Evolutionary conservation across 805 yeast genomes (phyloP).

Genomic region (Hanseniaspora taiwanica): DNA sequence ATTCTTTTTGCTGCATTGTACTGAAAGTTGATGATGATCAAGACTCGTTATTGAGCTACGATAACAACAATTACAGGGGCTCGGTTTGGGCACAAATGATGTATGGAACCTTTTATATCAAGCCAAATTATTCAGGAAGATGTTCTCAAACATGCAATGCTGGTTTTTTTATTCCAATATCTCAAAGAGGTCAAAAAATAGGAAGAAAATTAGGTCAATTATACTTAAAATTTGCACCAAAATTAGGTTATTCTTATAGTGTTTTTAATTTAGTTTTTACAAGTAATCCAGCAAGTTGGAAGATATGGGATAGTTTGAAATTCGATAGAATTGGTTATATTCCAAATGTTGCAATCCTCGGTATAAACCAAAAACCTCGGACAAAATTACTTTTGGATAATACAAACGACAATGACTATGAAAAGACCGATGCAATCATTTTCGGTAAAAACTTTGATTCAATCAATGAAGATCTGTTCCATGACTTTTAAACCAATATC

Average conservation of each 20-base stretch:
- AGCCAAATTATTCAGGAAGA: constrained; percentile 78
- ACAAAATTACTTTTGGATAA: too few species aligned
- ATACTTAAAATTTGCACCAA: constrained; percentile 62
- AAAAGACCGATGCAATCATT: constrained; percentile 47
- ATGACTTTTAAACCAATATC: constrained; percentile 9
- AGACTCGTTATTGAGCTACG: constrained; percentile 11
- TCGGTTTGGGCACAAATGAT: constrained; percentile 31
- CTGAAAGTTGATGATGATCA: constrained; percentile 32
- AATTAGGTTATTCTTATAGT: constrained; percentile 66
- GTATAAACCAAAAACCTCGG: constrained; percentile 38
- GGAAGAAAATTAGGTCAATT: constrained; percentile 59
- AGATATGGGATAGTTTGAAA: constrained; percentile 75
- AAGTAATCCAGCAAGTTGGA: constrained; percentile 60
- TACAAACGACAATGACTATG: constrained; percentile 1
- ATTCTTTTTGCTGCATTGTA: constrained; percentile 50
- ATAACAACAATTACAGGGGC: constrained; percentile 15
- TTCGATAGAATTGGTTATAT: constrained; percentile 68
- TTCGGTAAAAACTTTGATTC: constrained; percentile 50
- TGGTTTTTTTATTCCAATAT: constrained; percentile 60
- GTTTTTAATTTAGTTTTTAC: constrained; percentile 82
- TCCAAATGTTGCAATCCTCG: constrained; percentile 67
- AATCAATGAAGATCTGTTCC: constrained; percentile 16
- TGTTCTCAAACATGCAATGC: constrained; percentile 82
- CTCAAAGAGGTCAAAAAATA: constrained; percentile 49
- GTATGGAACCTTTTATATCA: constrained; percentile 67